Conservation (phyloP, 257 asterid species). For the Parsonsia alboflavescens region DNA sequence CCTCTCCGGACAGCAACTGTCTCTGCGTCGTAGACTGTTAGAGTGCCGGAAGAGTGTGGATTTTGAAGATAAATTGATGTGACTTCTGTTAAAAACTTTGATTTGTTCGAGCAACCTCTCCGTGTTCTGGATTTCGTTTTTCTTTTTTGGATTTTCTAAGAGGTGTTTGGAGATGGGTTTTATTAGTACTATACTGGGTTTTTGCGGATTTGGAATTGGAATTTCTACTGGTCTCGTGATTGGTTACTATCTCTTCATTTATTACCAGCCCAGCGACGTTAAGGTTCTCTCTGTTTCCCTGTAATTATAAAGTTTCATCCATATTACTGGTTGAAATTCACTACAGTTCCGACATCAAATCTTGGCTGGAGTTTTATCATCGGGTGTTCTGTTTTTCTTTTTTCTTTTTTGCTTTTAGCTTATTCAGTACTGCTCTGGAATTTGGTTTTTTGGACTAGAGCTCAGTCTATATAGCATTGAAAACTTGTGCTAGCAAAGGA, state of each 20-base stretch:
- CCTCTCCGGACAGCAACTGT: background rate
- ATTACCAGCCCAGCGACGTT: slow-evolving; percentile 77
- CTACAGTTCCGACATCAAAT: background rate
- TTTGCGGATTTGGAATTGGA: slow-evolving; percentile 91
- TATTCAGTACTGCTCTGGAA: background rate
- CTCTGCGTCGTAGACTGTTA: background rate
- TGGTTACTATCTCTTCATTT: slow-evolving; percentile 52
- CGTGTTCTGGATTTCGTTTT: background rate
- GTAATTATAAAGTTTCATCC: background rate
- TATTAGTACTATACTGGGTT: slow-evolving; percentile 56
- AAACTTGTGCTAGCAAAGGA: background rate
- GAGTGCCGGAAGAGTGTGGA: slow-evolving; percentile 1
- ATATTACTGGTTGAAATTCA: background rate
- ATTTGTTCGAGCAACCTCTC: background rate
- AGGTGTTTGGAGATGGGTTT: slow-evolving; percentile 51
- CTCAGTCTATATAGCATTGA: background rate
- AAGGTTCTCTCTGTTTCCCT: slow-evolving; percentile 40
- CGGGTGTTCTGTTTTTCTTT: background rate
- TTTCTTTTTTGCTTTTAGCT: background rate
- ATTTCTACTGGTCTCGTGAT: slow-evolving; percentile 36
- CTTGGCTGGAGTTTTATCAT: background rate
- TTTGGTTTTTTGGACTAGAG: background rate
- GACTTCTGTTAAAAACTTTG: slow-evolving; percentile 3
- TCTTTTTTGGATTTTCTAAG: background rate
- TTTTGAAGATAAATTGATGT: slow-evolving; percentile 16